phyloP scores from a whole-genome alignment of 169 alveolate genomes.

The Eimeria tenella region DNA sequence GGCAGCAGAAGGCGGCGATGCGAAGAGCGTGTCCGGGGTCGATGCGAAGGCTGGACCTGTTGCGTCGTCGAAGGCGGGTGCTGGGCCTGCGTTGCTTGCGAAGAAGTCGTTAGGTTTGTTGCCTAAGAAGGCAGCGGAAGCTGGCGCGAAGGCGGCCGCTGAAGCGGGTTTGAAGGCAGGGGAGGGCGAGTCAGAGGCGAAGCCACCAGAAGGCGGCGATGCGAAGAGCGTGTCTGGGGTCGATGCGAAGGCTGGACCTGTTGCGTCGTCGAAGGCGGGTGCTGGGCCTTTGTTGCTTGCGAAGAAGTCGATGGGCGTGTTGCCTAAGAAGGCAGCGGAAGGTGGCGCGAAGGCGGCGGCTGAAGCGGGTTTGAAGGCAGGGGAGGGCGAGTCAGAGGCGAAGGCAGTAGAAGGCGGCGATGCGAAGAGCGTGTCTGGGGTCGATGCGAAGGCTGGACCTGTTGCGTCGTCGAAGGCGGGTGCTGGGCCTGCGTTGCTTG shows the following conservation, averaged over 20 bases:
- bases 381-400: slow-evolving; percentile 18
- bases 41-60: neutral
- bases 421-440: neutral
- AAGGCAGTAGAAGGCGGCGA: neutral
- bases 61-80: neutral
- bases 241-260: neutral
- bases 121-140: slow-evolving; percentile 47
- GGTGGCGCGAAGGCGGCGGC: neutral
- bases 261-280: neutral
- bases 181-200: slow-evolving; percentile 14
- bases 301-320: slow-evolving; percentile 26
- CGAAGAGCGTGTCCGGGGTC: neutral
- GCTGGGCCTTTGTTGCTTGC: slow-evolving; percentile 29
- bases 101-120: slow-evolving; percentile 25
- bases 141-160: neutral
- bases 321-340: slow-evolving; percentile 45
- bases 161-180: neutral
- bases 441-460: neutral
- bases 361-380: neutral
- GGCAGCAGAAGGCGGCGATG: neutral
- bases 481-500: neutral
- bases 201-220: neutral
- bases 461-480: neutral
- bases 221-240: neutral
- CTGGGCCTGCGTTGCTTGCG: slow-evolving; percentile 36